These are phyloP conservation scores for Aspergillus luchuensis DNA, from an alignment of 2,329 filamentous ascomycete species.

Conservation along the genomic window DNA sequence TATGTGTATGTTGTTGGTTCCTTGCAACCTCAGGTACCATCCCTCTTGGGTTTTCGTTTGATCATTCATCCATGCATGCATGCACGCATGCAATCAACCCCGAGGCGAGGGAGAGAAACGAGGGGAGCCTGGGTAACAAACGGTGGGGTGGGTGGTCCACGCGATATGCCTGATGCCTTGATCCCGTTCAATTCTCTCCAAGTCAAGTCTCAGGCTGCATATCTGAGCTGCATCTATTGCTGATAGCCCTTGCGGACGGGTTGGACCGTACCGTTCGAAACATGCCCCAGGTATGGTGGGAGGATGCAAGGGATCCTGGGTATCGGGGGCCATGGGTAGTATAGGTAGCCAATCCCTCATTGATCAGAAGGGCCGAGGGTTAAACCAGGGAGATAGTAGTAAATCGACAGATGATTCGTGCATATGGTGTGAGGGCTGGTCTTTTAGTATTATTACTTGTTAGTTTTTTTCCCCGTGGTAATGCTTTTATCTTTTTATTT, in stretches of 20 bases:
- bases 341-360: background rate
- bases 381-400: too few species aligned
- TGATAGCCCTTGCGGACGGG: conserved; percentile 17
- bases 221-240: background rate
- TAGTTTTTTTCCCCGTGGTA: too few species aligned
- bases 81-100: background rate
- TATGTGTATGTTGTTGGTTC: background rate
- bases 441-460: too few species aligned
- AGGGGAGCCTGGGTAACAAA: background rate
- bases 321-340: background rate
- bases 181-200: background rate
- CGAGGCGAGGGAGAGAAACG: background rate
- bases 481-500: too few species aligned
- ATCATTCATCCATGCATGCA: background rate
- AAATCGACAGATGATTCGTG: background rate
- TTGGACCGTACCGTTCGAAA: conserved; percentile 19
- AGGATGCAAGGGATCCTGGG: conserved; percentile 15
- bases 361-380: background rate
- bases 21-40: conserved; percentile 4
- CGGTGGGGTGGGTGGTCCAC: background rate
- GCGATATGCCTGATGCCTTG: background rate
- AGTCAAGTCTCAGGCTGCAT: background rate
- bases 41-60: background rate
- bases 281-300: conserved; percentile 4
- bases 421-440: background rate